Evolutionary conservation across 805 yeast genomes (phyloP).

Genomic region (Yarrowia osloensis): DNA sequence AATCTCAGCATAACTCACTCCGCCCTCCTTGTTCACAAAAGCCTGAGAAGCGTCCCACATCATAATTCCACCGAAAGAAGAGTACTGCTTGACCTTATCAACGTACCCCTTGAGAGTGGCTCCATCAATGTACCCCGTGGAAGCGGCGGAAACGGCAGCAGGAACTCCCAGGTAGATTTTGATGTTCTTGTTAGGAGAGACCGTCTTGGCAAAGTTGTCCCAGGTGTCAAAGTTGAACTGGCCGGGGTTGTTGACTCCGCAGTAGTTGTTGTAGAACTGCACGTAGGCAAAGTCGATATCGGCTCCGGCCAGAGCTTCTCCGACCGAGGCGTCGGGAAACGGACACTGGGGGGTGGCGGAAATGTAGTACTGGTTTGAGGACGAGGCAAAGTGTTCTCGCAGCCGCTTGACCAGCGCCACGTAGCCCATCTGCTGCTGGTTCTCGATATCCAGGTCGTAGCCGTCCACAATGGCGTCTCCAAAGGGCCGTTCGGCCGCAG

Average conservation of each 20-base stretch:
- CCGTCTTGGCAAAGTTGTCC: constrained; percentile 50
- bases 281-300: constrained; percentile 61
- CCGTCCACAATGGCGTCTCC: constrained; percentile 64
- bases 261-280: constrained; percentile 66
- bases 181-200: constrained; percentile 54
- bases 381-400: constrained; percentile 37
- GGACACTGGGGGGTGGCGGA: constrained; percentile 73
- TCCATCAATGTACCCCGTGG: constrained; percentile 56
- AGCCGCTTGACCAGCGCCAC: constrained; percentile 49
- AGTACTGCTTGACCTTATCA: constrained; percentile 37
- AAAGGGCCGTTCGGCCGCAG: constrained; percentile 45
- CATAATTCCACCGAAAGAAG: constrained; percentile 63
- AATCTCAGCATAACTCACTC: not conserved
- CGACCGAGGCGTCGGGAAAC: constrained; percentile 56
- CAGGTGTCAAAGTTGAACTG: constrained; percentile 53
- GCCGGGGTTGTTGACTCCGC: constrained; percentile 41
- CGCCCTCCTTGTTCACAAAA: constrained; percentile 38
- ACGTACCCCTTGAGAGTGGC: constrained; percentile 41
- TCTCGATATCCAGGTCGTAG: constrained; percentile 65
- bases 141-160: constrained; percentile 55
- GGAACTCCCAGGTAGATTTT: constrained; percentile 66
- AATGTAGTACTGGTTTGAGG: constrained; percentile 50
- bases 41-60: constrained; percentile 83
- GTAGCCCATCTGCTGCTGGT: constrained; percentile 52
- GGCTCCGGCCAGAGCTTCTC: constrained; percentile 48